phyloP scores from a whole-genome alignment of 257 asterid genomes.

The Scutellaria minor region DNA sequence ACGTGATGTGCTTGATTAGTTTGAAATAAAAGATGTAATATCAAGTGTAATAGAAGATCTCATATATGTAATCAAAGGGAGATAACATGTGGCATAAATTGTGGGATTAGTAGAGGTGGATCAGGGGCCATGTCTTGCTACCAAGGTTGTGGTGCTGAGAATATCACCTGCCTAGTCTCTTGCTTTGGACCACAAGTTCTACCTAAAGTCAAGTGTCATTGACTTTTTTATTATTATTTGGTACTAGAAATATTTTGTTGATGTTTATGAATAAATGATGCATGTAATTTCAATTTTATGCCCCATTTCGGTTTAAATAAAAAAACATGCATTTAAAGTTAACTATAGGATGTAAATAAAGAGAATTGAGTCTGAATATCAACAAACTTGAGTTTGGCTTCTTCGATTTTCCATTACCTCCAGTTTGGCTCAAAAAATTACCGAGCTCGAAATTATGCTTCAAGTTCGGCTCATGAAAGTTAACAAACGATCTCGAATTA shows the following conservation, averaged over 20 bases:
- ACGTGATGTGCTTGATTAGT: too few relatives aligned
- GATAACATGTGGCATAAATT: slow-evolving; percentile 37
- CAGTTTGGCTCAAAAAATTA: too few relatives aligned
- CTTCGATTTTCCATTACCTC: too few relatives aligned
- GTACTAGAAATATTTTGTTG: not conserved
- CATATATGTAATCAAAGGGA: not conserved
- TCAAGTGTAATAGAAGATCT: too few relatives aligned
- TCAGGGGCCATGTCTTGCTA: slow-evolving; percentile 38
- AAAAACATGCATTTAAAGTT: too few relatives aligned
- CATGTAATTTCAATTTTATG: not conserved
- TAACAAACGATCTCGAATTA: too few relatives aligned
- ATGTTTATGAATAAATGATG: not conserved
- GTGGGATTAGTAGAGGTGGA: slow-evolving; percentile 40
- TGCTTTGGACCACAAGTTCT: slow-evolving; percentile 37
- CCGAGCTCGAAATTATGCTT: too few relatives aligned
- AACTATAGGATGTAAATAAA: too few relatives aligned
- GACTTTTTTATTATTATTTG: not conserved
- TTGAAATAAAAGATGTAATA: too few relatives aligned
- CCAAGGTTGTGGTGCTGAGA: slow-evolving; percentile 38
- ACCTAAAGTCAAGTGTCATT: slow-evolving; percentile 21
- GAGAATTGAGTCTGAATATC: too few relatives aligned
- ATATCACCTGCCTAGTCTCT: slow-evolving; percentile 38
- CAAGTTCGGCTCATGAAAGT: too few relatives aligned
- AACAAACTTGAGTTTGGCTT: too few relatives aligned
- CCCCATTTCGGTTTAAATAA: not conserved